These are phyloP conservation scores for Lycium barbarum DNA, from an alignment of 257 asterid species.

Conservation along the genomic window DNA sequence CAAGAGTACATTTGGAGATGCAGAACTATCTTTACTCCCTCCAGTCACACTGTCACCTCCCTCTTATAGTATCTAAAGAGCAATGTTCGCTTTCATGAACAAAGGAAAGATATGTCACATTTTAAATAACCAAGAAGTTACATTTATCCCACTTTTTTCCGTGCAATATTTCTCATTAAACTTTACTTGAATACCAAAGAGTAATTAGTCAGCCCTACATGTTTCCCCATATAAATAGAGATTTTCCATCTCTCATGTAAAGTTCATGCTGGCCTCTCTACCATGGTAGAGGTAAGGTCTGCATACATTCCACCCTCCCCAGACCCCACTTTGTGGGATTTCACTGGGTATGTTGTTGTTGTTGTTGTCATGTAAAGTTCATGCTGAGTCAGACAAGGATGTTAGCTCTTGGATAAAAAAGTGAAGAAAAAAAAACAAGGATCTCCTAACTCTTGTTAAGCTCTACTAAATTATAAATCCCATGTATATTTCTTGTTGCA, in stretches of 20 bases:
- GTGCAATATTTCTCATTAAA: background rate
- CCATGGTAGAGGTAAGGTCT: too few relatives aligned
- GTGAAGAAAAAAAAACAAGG: background rate
- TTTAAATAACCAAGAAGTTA: conserved; percentile 4
- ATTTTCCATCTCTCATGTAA: background rate
- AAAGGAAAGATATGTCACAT: background rate
- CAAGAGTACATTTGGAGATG: conserved; percentile 17
- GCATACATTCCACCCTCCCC: too few relatives aligned
- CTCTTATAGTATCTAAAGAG: conserved; percentile 12
- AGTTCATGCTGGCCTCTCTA: background rate
- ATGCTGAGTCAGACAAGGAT: background rate
- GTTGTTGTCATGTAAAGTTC: background rate
- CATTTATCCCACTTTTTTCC: background rate
- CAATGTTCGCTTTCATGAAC: conserved; percentile 9
- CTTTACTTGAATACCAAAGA: conserved; percentile 4
- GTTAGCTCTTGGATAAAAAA: background rate
- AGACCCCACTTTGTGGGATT: too few relatives aligned
- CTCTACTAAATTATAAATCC: background rate
- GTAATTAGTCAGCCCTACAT: conserved; percentile 11
- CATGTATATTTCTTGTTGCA: background rate
- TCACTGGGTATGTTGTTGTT: background rate
- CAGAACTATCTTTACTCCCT: conserved; percentile 6
- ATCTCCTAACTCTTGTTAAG: background rate
- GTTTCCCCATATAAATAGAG: background rate
- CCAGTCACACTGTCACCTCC: background rate